A percentile compares a stretch with the other conserved stretches of the same genome.
phyloP scores from a whole-genome alignment of 257 asterid genomes.

The Vinca minor region DNA sequence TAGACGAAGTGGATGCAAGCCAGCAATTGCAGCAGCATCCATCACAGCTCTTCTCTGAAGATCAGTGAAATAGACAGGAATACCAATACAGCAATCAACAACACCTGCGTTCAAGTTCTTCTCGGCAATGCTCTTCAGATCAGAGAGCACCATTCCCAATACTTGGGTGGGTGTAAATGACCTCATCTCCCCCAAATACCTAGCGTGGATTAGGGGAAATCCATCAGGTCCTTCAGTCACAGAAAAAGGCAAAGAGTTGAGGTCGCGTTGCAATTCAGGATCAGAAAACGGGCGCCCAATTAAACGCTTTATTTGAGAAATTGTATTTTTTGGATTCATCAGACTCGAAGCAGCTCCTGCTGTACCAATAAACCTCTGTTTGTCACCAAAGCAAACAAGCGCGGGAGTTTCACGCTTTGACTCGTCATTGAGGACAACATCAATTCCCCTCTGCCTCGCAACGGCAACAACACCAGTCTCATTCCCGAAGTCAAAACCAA shows the following conservation, averaged over 20 bases:
- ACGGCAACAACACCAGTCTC: constrained; percentile 94
- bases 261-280: constrained; percentile 81
- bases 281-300: constrained; percentile 77
- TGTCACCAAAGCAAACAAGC: constrained; percentile 84
- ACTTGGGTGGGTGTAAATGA: constrained; percentile 85
- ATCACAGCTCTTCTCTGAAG: constrained; percentile 89
- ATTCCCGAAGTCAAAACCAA: constrained; percentile 91
- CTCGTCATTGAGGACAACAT: constrained; percentile 89
- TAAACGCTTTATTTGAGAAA: constrained; percentile 83
- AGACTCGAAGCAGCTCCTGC: constrained; percentile 94
- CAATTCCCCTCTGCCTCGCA: constrained; percentile 94
- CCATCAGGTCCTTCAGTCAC: constrained; percentile 93
- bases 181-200: constrained; percentile 67
- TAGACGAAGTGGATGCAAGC: constrained; percentile 82
- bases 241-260: constrained; percentile 57
- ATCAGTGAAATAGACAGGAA: constrained; percentile 86
- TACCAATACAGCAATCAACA: constrained; percentile 91
- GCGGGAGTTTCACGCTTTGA: constrained; percentile 93
- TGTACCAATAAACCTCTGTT: constrained; percentile 90
- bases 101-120: constrained; percentile 81
- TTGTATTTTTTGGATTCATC: constrained; percentile 92
- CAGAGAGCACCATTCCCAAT: constrained; percentile 76
- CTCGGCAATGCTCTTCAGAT: constrained; percentile 76
- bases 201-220: constrained; percentile 69
- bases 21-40: constrained; percentile 95